These are phyloP conservation scores for Colletotrichum nymphaeae DNA, from an alignment of 2,329 filamentous ascomycete genomes.

Conservation along the genomic window DNA sequence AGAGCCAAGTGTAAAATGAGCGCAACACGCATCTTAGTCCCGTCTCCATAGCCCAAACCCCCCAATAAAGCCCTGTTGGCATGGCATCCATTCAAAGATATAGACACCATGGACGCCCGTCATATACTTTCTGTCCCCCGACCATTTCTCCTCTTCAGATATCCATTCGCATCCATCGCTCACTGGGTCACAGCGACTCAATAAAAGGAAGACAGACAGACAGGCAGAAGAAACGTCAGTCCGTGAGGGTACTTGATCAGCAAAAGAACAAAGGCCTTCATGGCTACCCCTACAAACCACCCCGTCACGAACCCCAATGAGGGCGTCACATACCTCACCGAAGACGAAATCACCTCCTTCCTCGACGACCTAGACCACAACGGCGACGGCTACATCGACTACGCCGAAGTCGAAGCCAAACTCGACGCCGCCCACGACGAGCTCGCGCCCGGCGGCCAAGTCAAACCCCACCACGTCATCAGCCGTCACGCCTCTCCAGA, in stretches of 20 bases:
- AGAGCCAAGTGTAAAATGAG: slow-evolving; percentile 20
- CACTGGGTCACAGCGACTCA: not conserved
- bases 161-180: not conserved
- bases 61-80: not conserved
- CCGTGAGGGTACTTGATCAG: not conserved
- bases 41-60: not conserved
- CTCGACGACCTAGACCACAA: slow-evolving; percentile 64
- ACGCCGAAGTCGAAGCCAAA: slow-evolving; percentile 63
- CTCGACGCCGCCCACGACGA: slow-evolving; percentile 64
- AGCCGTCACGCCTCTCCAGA: slow-evolving; percentile 36
- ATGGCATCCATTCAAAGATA: slow-evolving; percentile 11
- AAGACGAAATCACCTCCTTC: slow-evolving; percentile 63
- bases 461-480: slow-evolving; percentile 57
- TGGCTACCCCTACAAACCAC: slow-evolving; percentile 38
- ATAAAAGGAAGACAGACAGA: not conserved
- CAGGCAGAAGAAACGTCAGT: slow-evolving; percentile 8
- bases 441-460: slow-evolving; percentile 53
- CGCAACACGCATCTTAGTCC: not conserved
- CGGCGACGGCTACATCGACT: slow-evolving; percentile 62
- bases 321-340: slow-evolving; percentile 49
- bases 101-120: not conserved
- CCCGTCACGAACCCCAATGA: slow-evolving; percentile 39
- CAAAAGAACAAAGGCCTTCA: not conserved
- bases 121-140: not conserved
- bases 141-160: not conserved